Conservation (phyloP, 2,329 filamentous ascomycete species). For the Trichoderma breve region DNA sequence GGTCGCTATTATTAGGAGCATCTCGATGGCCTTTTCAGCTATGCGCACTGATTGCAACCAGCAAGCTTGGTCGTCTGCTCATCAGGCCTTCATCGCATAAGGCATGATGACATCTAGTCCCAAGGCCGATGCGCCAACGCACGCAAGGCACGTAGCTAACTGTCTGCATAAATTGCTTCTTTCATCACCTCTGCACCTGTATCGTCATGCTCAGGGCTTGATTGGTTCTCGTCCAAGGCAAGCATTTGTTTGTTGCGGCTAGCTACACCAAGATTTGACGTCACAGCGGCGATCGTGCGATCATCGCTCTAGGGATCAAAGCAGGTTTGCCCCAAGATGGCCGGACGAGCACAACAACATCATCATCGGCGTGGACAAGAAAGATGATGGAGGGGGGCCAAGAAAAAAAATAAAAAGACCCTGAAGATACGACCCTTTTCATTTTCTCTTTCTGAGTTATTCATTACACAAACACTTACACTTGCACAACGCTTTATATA, state of each 20-base stretch:
- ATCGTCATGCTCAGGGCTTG: background rate
- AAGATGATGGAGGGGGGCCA: background rate
- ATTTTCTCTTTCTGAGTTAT: background rate
- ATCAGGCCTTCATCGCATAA: background rate
- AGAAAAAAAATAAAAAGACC: constrained; percentile 7
- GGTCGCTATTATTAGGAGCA: background rate
- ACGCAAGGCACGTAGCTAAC: background rate
- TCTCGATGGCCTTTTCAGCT: background rate
- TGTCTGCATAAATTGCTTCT: constrained; percentile 1
- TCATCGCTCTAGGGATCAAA: constrained; percentile 7
- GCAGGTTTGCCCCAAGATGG: constrained; percentile 10
- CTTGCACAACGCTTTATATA: background rate
- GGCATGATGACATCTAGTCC: constrained; percentile 6
- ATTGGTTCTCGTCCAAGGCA: constrained; percentile 1
- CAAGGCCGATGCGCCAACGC: background rate
- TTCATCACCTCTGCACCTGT: constrained; percentile 7
- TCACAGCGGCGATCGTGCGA: constrained; percentile 23
- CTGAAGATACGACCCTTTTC: background rate
- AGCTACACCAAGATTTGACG: constrained; percentile 22
- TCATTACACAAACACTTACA: background rate
- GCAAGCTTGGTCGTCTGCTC: background rate
- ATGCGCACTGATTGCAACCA: background rate
- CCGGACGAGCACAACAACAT: background rate
- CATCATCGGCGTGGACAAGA: background rate
- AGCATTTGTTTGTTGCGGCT: constrained; percentile 4